Base-by-base conservation (phyloP, 2,329 filamentous ascomycete genomes). In the Phaeoacremonium minimum region DNA sequence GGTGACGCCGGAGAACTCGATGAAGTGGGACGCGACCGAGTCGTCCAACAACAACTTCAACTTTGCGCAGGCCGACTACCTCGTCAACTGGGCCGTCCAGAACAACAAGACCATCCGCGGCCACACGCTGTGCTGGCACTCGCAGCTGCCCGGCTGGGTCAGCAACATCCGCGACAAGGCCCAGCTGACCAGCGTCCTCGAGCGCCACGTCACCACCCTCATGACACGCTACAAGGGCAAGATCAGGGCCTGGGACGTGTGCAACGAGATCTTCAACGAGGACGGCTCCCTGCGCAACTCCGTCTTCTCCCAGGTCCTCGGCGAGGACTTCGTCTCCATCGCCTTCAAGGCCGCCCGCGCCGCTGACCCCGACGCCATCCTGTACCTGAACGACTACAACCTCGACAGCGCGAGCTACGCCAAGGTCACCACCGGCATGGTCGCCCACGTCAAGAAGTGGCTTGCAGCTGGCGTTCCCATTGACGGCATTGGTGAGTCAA, bases 301-400 rank as follows among this genome's bases (percentile, higher is more conserved):
- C 8, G 78, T 85, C 47, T 87, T 85, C 64, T 82, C 67, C 48
- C 69, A 75, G 17, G 75, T 87, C 3, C 71, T 87, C 5, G 83
- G 83, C 30, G 81, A 86, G 61, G 73, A 75, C 55, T 87, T 83
- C 51, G 76, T 88, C 36, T 65, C 67, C 15, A 82, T 85, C 49
- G 83, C 83, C 22, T 88, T 87, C 63, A 68, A 75, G 35, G 76
- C 83, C 9, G 84, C 85, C 15, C 73, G 75, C 35, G 67, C 68
- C 7, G 82, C 80, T 12, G 84, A 87, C 55, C 80, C 83, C 3
- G 50, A 60, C 38, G 81, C 79, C 4, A 83, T 82, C 60, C 68
- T 88, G 28, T 89, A 85, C 66, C 85, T 87, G 63, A 89, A 88
- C 60, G 83, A 88, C 56, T 77, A 72, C 61, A 85, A 84, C 63